Base-by-base conservation (phyloP, 1,284 basidiomycete genomes). In the Lentinus polychrous region DNA sequence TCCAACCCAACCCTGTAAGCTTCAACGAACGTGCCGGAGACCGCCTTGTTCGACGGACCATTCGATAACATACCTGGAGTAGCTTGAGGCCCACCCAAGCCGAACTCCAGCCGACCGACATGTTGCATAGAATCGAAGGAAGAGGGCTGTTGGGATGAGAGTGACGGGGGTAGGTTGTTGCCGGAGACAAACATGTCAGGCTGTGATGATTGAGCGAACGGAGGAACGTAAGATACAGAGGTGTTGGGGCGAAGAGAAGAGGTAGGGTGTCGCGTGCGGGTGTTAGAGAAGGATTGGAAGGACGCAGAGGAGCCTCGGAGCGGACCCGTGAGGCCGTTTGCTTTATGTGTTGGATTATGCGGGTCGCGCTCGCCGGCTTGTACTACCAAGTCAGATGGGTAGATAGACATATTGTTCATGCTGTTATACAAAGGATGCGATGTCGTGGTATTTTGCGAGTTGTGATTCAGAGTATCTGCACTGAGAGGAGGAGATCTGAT, bases 341-440 rank as follows among this genome's bases (percentile, higher is more conserved):
- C 49, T 55, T 73, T 73, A 48, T 63, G 59, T 40, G 65, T 61
- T 48, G 62, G 61, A 57, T 70, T 71, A 58, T 69, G 68, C 54
- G 61, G 55, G 52, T 70, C 68, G 45, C 58, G 55, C 53, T 70
- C 64, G 65, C 60, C 49, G 23, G 66, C 56, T 34, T 60, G 52
- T 57, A 61, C 53, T 35, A 65, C 53, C 53, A 68, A 74, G 48
- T 76, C 73, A 46, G 73, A 52, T 33, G 64, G 49, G 44, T 62
- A 52, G 51, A 60, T 53, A 33, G 66, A 65, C 52, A 66, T 60
- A 54, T 60, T 65, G 52, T 62, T 68, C 57, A 66, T 63, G 61
- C 63, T 75, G 64, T 75, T 75, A 60, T 76, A 76, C 72, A 77
- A 60, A 52, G 69, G 59, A 44, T 69, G 68, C 48, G 60, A 60